Evolutionary conservation across 202 grass and related monocot species (phyloP), one percentile per base, ranked within the genome.

Genomic region (Schoenoplectus tabernaemontani): DNA sequence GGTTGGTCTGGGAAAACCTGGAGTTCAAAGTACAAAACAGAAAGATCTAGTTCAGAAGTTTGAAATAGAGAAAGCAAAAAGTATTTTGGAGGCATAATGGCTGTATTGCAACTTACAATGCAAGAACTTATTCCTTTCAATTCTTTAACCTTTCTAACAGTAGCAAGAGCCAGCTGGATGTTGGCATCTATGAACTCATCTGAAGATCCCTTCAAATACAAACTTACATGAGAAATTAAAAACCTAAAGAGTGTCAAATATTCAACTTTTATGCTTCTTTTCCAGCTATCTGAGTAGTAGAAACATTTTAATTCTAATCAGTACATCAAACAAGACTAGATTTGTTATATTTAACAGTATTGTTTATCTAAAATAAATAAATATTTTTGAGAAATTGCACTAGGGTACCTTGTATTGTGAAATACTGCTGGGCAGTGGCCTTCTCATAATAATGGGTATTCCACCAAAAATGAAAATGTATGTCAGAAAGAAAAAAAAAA

Each of bases 171-270:
- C 15, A 98, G 95, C 85, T 98, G 95, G 87, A 95, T 83, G 60
- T 98, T 98, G 32, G 95, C 95, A 79, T 95, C 95, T 23, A 98
- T 98, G 84, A 98, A 98, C 78, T 98, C 95, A 43, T 98, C 95
- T 26, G 95, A 98, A 82, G 90, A 92, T 13, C 95, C 95, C 95
- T 98, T 63, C 30, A 85, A 48, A 73, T 72, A 59, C 20, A 63
- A 82, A 57, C 22, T 10, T 38, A 37, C 7, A 59, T 73, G 11
- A 81, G 59, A 23, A 87, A 78, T 57, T 30, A 75, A 76, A 56
- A 24, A 46, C 1, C 42, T 37, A 16, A 79, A 79, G 2, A 9
- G 30, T 53, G 0, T 33, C 58, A 32, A 1, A 63, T 36, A 4
- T 63, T 34, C 60, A 63, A 34, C 1, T 63, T 2, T 37, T 30